Conservation (phyloP, 2,329 filamentous ascomycete genomes). For the Beauveria caledonica region DNA sequence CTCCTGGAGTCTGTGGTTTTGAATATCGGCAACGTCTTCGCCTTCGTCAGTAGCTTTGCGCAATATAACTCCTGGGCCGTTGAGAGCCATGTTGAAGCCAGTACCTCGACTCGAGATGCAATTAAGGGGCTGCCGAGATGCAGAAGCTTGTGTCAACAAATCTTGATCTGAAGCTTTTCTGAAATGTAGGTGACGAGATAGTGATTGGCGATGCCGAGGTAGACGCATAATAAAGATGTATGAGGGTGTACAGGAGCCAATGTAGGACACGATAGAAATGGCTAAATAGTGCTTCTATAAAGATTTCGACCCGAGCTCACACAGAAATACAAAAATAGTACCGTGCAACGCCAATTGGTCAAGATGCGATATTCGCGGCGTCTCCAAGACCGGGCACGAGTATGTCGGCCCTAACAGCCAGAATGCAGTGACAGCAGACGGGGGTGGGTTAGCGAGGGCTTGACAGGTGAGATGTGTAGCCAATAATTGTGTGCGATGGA, state of each 20-base stretch:
- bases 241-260: neutral
- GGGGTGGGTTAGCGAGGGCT: neutral
- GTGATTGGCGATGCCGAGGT: neutral
- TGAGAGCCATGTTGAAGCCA: slow-evolving; percentile 4
- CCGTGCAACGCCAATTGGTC: neutral
- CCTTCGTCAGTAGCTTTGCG: slow-evolving; percentile 4
- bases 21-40: slow-evolving; percentile 3
- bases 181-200: neutral
- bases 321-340: neutral
- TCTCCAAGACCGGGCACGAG: neutral
- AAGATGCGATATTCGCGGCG: neutral
- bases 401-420: neutral
- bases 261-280: neutral
- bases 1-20: slow-evolving; percentile 6
- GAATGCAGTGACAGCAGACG: neutral
- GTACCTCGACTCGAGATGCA: neutral
- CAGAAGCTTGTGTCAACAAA: neutral
- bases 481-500: slow-evolving; percentile 2
- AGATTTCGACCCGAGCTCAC: neutral
- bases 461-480: neutral
- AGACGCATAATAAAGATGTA: neutral
- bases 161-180: neutral
- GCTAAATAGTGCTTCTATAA: neutral
- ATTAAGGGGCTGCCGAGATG: neutral
- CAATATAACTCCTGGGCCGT: neutral